Base-by-base conservation (phyloP, 768 basidiomycete species). In the Macrolepiota albuminosa region DNA sequence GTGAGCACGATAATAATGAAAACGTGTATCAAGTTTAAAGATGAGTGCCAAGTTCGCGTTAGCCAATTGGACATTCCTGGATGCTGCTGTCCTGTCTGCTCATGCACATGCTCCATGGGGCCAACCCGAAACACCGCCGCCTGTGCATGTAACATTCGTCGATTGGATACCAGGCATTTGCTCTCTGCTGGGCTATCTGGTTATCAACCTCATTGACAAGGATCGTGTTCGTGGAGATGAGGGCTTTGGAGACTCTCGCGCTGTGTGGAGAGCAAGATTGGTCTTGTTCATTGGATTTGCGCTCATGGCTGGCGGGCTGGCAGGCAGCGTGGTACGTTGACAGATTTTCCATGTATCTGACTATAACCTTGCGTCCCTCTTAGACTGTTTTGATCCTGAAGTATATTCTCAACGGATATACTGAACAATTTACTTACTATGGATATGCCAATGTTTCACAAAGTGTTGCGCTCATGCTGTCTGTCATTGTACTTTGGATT, bases 141-240 rank as follows among this genome's bases (percentile, higher is more conserved):
- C 81, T 10, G 81, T 83, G 0, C 93, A 93, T 68, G 91, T 99
- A 71, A 77, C 83, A 13, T 97, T 98, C 70, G 86, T 93, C 57
- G 97, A 98, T 78, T 99, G 97, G 97, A 78, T 97, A n/a, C 94
- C 96, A 0, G 96, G 95, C 24, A 85, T 98, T 66, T 94, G 89
- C 73, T 93, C 93, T 7, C 82, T 97, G 34, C 75, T 98, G 13
- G 97, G 96, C 21, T 94, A 95, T 81, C 74, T 98, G 63, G 80
- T 97, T 73, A 86, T 96, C 75, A 95, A 94, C 72, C 71, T 97
- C 58, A 95, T 98, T 67, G 95, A 99, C 78, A 98, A 98, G 77
- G 90, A 93, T 66, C 82, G 91, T 36, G 81, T 98, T 54, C 78
- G 83, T 14, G 88, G 88, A 0, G 88, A 93, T 9, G 91, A 89